A percentile compares a stretch with the other conserved stretches of the same genome.
phyloP scores from a whole-genome alignment of 1,139 yeast species.

The Protomyces lactucae-debilis region DNA sequence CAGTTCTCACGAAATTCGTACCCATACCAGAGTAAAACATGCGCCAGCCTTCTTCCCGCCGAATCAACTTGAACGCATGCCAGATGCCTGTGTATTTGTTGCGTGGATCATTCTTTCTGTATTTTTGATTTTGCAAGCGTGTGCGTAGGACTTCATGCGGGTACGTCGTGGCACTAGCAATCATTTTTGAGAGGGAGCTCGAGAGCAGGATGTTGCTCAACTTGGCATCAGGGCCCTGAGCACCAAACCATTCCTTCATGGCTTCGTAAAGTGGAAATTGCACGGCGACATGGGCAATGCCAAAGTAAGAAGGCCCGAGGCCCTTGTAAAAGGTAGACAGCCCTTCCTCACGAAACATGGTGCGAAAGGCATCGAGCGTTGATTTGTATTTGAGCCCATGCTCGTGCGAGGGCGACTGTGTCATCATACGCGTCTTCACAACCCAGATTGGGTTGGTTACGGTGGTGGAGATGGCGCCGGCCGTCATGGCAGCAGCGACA shows the following conservation, averaged over 20 bases:
- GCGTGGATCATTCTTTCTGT: slow-evolving; percentile 24
- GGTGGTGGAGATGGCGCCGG: slow-evolving; percentile 84
- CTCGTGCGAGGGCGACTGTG: slow-evolving; percentile 43
- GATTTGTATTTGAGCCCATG: slow-evolving; percentile 54
- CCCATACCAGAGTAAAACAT: slow-evolving; percentile 90
- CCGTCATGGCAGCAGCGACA: slow-evolving; percentile 76
- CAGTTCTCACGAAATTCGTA: slow-evolving; percentile 80
- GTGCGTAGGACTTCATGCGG: slow-evolving; percentile 96
- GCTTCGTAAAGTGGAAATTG: slow-evolving; percentile 95
- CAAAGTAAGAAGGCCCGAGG: slow-evolving; percentile 81
- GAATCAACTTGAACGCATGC: slow-evolving; percentile 52
- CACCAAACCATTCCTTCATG: slow-evolving; percentile 47
- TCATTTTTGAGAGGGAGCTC: slow-evolving; percentile 76
- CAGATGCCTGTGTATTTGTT: slow-evolving; percentile 42
- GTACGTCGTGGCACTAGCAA: slow-evolving; percentile 83
- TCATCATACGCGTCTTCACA: slow-evolving; percentile 85
- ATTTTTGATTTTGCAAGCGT: slow-evolving; percentile 62
- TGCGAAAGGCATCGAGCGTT: slow-evolving; percentile 74
- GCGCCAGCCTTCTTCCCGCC: slow-evolving; percentile 62
- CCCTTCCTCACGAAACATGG: slow-evolving; percentile 79
- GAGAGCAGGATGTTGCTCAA: slow-evolving; percentile 58
- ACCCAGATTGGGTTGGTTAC: slow-evolving; percentile 97
- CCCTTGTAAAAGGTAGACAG: slow-evolving; percentile 82
- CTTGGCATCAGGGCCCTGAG: slow-evolving; percentile 35
- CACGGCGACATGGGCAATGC: slow-evolving; percentile 87